Percentiles rank a stretch among this genome's conserved stretches.
Evolutionary conservation across 129 eudicot genomes (phyloP).

Genomic region (Tagetes erecta): DNA sequence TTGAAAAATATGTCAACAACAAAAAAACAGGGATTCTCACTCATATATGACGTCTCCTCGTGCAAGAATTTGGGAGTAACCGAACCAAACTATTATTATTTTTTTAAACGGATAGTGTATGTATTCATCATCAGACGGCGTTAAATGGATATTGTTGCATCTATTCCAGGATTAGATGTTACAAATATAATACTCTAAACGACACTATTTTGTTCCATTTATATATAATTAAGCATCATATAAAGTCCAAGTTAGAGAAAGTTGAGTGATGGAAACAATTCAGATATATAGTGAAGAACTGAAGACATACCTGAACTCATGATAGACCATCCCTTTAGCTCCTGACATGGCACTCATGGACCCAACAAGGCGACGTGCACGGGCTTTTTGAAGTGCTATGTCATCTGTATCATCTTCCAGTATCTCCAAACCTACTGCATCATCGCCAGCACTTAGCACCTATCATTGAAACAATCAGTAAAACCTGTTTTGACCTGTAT

Average conservation of each 20-base stretch:
- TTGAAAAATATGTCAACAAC: not conserved
- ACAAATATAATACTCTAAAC: not conserved
- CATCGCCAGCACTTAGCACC: conserved; percentile 84
- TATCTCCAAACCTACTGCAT: conserved; percentile 69
- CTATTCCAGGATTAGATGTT: not conserved
- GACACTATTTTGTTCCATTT: not conserved
- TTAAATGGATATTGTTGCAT: not conserved
- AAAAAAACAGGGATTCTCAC: not conserved
- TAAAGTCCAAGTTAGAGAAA: conserved; percentile 3
- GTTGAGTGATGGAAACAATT: not conserved
- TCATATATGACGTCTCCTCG: not conserved
- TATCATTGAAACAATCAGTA: conserved; percentile 23
- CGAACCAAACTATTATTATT: not conserved
- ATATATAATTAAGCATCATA: not conserved
- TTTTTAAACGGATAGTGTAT: not conserved
- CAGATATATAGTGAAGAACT: not conserved
- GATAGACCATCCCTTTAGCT: conserved; percentile 74
- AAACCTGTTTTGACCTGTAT: not conserved
- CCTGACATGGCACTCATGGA: conserved; percentile 95
- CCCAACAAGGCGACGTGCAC: conserved; percentile 67
- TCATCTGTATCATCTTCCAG: conserved; percentile 91
- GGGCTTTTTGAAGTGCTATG: conserved; percentile 76
- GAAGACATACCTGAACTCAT: conserved; percentile 61
- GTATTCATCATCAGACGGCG: not conserved
- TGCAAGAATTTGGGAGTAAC: not conserved